These are phyloP conservation scores for Ogataea trehalophila DNA, from an alignment of 805 yeast species.

Conservation along the genomic window DNA sequence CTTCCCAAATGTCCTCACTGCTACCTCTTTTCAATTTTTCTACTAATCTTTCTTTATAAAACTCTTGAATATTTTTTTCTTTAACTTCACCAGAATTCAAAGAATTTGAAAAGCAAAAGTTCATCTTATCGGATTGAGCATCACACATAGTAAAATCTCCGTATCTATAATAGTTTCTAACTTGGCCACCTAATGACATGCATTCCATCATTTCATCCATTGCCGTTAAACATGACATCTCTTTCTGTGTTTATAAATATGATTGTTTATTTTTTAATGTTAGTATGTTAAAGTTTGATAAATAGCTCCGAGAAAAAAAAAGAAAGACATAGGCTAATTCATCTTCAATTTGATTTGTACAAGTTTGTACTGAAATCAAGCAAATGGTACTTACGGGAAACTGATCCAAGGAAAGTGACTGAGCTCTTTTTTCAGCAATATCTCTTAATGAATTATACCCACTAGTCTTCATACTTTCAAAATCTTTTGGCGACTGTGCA, in stretches of 20 bases:
- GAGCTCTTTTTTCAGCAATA: constrained; percentile 25
- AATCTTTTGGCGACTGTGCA: constrained; percentile 9
- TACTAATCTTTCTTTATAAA: constrained; percentile 58
- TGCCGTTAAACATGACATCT: constrained; percentile 71
- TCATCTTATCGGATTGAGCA: constrained; percentile 65
- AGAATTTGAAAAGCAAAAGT: constrained; percentile 66
- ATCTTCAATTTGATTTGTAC: not conserved
- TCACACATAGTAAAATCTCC: constrained; percentile 74
- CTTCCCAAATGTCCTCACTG: constrained; percentile 82
- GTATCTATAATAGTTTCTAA: constrained; percentile 75
- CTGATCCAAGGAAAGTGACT: constrained; percentile 20
- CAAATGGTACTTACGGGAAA: constrained; percentile 28
- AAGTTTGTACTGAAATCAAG: not conserved
- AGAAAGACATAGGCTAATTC: no score
- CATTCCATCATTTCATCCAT: constrained; percentile 84
- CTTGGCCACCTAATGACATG: constrained; percentile 87
- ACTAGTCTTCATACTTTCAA: not conserved
- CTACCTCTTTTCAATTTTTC: constrained; percentile 63
- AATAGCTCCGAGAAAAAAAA: not conserved
- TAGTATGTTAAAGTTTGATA: not conserved
- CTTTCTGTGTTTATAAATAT: constrained; percentile 18
- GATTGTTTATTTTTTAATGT: constrained; percentile 7
- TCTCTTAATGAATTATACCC: constrained; percentile 19
- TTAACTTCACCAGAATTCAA: constrained; percentile 52
- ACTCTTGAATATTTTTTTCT: constrained; percentile 54